Evolutionary conservation across 2,329 filamentous ascomycete genomes (phyloP).

Genomic region (Exserohilum turcica): DNA sequence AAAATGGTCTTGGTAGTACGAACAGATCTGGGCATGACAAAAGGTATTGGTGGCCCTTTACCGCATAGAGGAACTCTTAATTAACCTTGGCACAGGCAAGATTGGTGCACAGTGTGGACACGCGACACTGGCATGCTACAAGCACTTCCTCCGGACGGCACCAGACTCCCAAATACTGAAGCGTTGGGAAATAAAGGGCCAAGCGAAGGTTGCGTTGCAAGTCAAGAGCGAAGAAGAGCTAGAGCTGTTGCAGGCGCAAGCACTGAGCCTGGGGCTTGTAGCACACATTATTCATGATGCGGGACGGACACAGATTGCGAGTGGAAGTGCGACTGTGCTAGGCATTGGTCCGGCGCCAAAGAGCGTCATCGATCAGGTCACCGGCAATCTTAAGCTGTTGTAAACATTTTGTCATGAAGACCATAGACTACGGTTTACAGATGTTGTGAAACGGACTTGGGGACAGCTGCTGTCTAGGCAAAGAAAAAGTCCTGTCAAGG

Average conservation of each 20-base stretch:
- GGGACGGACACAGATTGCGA: slow-evolving; percentile 95
- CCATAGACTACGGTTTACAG: not conserved
- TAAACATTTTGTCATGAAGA: slow-evolving; percentile 47
- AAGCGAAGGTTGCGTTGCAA: slow-evolving; percentile 93
- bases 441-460: not conserved
- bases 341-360: slow-evolving; percentile 77
- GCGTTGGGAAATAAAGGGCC: slow-evolving; percentile 84
- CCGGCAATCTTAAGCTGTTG: slow-evolving; percentile 81
- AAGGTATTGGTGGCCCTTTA: slow-evolving; percentile 63
- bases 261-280: slow-evolving; percentile 80
- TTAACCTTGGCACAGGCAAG: slow-evolving; percentile 68
- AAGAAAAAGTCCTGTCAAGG: not conserved
- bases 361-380: slow-evolving; percentile 84
- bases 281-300: slow-evolving; percentile 92
- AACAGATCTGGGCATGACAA: slow-evolving; percentile 96
- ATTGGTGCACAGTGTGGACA: slow-evolving; percentile 95
- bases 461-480: not conserved
- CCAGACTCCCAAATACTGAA: slow-evolving; percentile 68
- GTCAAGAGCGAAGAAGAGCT: slow-evolving; percentile 81
- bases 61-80: not conserved
- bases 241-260: slow-evolving; percentile 77
- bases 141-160: slow-evolving; percentile 66
- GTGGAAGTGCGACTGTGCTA: slow-evolving; percentile 88
- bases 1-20: slow-evolving; percentile 92
- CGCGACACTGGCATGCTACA: slow-evolving; percentile 98